Evolutionary conservation across 2,329 filamentous ascomycete genomes (phyloP).

Genomic region (Bipolaris victoriae): DNA sequence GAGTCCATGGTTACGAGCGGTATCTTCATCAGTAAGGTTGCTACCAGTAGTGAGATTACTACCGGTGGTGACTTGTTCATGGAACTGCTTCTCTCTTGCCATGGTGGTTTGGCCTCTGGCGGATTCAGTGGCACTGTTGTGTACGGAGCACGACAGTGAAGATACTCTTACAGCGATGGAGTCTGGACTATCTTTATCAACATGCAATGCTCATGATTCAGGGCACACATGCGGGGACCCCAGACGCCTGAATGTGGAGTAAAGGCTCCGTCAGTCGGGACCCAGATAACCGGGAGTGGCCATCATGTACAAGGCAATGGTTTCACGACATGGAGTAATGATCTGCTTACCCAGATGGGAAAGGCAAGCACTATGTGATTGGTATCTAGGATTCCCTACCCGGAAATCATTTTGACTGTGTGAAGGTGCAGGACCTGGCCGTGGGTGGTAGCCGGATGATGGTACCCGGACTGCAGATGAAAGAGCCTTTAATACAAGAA

Average conservation of each 20-base stretch:
- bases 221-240: conserved; percentile 8
- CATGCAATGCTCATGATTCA: conserved; percentile 8
- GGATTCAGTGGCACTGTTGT: background rate
- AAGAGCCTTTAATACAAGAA: background rate
- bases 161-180: background rate
- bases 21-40: conserved; percentile 15
- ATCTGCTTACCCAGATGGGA: conserved; percentile 3
- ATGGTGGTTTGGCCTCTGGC: conserved; percentile 14
- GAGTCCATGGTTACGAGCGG: conserved; percentile 23
- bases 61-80: conserved; percentile 16
- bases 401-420: background rate
- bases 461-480: conserved; percentile 14
- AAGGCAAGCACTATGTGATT: conserved; percentile 3
- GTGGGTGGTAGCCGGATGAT: conserved; percentile 9
- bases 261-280: conserved; percentile 6
- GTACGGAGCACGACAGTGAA: background rate
- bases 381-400: background rate
- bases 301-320: conserved; percentile 6
- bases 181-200: conserved; percentile 17
- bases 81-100: conserved; percentile 29
- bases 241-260: conserved; percentile 11
- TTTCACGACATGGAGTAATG: conserved; percentile 1
- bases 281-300: conserved; percentile 9
- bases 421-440: conserved; percentile 1
- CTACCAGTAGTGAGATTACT: conserved; percentile 8